Evolutionary conservation across 257 asterid species (phyloP).

Genomic region (Anisodus tanguticus): DNA sequence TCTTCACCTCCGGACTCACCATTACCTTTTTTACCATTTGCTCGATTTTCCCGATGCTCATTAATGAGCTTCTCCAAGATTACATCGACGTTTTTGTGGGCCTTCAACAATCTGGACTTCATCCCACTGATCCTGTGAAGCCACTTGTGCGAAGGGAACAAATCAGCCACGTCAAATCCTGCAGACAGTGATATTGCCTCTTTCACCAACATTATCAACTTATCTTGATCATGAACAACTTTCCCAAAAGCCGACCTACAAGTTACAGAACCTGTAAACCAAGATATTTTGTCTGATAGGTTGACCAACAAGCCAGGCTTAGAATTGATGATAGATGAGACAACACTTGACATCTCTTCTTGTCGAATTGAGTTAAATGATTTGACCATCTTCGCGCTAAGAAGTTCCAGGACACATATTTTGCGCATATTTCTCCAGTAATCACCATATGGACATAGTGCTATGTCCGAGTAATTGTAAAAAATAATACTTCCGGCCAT

Average conservation of each 20-base stretch:
- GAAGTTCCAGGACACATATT: conserved; percentile 6
- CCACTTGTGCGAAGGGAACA: conserved; percentile 24
- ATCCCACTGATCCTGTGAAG: neutral
- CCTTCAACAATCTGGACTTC: conserved; percentile 17
- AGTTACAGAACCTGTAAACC: conserved; percentile 5
- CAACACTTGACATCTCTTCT: conserved; percentile 21
- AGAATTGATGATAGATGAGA: neutral
- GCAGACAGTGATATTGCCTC: neutral
- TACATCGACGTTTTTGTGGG: neutral
- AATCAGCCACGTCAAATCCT: conserved; percentile 10
- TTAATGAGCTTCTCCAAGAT: neutral
- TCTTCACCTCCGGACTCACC: conserved; percentile 16
- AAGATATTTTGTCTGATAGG: neutral
- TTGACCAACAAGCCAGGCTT: neutral
- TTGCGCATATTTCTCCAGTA: conserved; percentile 26
- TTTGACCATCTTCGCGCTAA: conserved; percentile 9
- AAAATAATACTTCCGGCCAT: neutral
- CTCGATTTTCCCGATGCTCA: neutral
- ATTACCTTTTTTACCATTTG: neutral
- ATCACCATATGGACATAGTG: conserved; percentile 6
- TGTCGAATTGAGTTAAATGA: conserved; percentile 26
- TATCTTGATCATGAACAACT: conserved; percentile 24
- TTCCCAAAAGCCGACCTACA: conserved; percentile 29
- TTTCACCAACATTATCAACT: neutral
- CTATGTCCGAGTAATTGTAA: neutral